Conservation (phyloP, 768 basidiomycete species). For the Termitomyces sp. region DNA sequence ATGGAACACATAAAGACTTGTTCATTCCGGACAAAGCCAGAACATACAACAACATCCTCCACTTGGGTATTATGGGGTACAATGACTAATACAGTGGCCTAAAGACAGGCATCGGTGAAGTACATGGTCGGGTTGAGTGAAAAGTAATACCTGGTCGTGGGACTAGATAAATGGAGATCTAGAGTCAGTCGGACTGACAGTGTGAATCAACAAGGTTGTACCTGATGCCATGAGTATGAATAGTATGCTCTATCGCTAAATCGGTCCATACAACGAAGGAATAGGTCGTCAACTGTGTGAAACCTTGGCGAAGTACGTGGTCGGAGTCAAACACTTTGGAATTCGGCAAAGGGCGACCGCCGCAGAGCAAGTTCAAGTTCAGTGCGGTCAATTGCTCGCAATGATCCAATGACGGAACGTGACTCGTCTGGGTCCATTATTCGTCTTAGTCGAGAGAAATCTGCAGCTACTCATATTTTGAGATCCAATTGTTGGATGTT, state of each 20-base stretch:
- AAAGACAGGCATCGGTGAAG: constrained; percentile 6
- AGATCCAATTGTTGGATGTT: neutral
- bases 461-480: neutral
- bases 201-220: constrained; percentile 23
- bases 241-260: constrained; percentile 35
- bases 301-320: neutral
- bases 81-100: constrained; percentile 76
- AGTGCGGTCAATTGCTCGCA: neutral
- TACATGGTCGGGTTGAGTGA: constrained; percentile 10
- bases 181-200: constrained; percentile 5
- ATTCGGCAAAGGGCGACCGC: neutral
- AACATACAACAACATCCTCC: constrained; percentile 59
- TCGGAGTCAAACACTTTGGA: constrained; percentile 1
- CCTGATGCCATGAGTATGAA: constrained; percentile 86
- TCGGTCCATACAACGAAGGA: constrained; percentile 26
- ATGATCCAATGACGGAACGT: neutral
- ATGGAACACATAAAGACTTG: neutral
- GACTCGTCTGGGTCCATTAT: neutral
- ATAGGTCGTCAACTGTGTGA: constrained; percentile 2
- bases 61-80: constrained; percentile 68
- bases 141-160: constrained; percentile 70
- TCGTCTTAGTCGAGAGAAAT: neutral
- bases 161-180: constrained; percentile 43
- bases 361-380: neutral
- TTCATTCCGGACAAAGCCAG: neutral